These are phyloP conservation scores for Lecanosticta acicola DNA, from an alignment of 2,329 filamentous ascomycete species.

Conservation along the genomic window DNA sequence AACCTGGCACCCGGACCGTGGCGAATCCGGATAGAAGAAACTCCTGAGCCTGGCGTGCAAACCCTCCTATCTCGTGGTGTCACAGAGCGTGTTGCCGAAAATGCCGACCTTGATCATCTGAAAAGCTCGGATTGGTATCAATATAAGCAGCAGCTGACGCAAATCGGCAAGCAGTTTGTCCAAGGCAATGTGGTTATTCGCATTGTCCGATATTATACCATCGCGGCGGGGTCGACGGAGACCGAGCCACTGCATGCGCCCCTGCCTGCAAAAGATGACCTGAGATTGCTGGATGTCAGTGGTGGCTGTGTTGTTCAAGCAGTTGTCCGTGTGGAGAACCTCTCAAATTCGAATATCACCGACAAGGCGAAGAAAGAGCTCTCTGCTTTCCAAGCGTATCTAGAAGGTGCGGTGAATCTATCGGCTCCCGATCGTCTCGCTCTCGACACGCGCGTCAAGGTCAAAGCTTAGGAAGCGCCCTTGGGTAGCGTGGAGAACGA, in stretches of 20 bases:
- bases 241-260: conserved; percentile 24
- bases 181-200: conserved; percentile 53
- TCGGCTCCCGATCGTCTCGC: conserved; percentile 53
- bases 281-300: conserved; percentile 51
- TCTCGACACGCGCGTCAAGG: conserved; percentile 53
- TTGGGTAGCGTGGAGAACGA: neutral
- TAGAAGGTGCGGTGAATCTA: conserved; percentile 54
- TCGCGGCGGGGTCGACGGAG: conserved; percentile 10
- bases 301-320: conserved; percentile 56
- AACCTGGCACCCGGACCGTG: conserved; percentile 14
- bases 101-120: conserved; percentile 38
- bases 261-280: conserved; percentile 38
- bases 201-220: conserved; percentile 46
- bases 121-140: conserved; percentile 17
- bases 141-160: conserved; percentile 47
- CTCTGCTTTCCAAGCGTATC: conserved; percentile 48
- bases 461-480: conserved; percentile 7
- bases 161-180: conserved; percentile 54
- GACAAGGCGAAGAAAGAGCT: conserved; percentile 52
- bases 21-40: conserved; percentile 25
- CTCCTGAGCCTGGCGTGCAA: conserved; percentile 47
- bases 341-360: conserved; percentile 49
- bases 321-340: conserved; percentile 52
- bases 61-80: conserved; percentile 51
- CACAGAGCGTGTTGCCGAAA: conserved; percentile 43